Conservation (phyloP, 768 basidiomycete species). For the Termitomyces sp. region DNA sequence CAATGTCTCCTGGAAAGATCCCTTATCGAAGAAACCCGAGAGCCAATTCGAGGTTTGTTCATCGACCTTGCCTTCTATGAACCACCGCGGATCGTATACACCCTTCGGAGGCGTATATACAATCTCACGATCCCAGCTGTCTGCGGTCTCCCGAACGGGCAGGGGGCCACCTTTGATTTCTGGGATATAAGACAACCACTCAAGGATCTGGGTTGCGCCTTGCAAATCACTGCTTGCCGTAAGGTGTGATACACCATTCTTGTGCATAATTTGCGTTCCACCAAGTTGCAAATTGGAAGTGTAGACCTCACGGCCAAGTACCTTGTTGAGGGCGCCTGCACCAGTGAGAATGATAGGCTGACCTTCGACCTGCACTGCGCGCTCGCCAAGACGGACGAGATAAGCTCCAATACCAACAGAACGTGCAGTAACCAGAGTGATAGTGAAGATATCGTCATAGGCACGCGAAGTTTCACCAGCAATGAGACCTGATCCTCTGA, state of each 20-base stretch:
- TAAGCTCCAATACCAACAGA: slow-evolving; percentile 99
- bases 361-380: slow-evolving; percentile 97
- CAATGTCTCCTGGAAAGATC: slow-evolving; percentile 97
- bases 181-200: slow-evolving; percentile 94
- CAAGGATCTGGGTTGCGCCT: slow-evolving; percentile 88
- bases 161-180: slow-evolving; percentile 74
- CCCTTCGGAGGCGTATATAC: slow-evolving; percentile 89
- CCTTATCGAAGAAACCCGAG: slow-evolving; percentile 94
- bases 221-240: slow-evolving; percentile 94
- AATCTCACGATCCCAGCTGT: slow-evolving; percentile 91
- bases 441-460: slow-evolving; percentile 99
- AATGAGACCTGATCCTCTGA: slow-evolving; percentile 95
- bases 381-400: slow-evolving; percentile 94
- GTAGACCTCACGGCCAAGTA: slow-evolving; percentile 97
- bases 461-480: slow-evolving; percentile 98
- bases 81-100: slow-evolving; percentile 95
- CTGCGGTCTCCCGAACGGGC: slow-evolving; percentile 67
- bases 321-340: slow-evolving; percentile 95
- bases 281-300: slow-evolving; percentile 98
- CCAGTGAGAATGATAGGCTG: slow-evolving; percentile 99
- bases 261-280: slow-evolving; percentile 99
- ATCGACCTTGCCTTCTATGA: slow-evolving; percentile 91
- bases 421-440: slow-evolving; percentile 96
- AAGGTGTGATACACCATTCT: slow-evolving; percentile 97
- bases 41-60: slow-evolving; percentile 73